A percentile compares a stretch with the other conserved stretches of the same genome.
Evolutionary conservation across 75 land plant genomes (phyloP).

Genomic region (Picea glauca): DNA sequence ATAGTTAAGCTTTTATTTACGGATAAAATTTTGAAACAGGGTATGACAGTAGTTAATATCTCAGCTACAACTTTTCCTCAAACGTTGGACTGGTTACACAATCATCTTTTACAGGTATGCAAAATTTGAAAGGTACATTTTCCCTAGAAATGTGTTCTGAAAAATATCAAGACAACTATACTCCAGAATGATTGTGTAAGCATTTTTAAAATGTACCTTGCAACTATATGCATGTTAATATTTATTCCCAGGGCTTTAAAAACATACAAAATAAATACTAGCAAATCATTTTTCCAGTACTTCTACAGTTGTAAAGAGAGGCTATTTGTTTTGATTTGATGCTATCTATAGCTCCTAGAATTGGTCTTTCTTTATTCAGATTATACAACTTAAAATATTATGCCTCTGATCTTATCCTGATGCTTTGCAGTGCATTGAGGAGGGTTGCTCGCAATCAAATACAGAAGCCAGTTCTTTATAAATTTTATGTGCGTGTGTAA

Average conservation of each 20-base stretch:
- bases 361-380: neutral
- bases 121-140: neutral
- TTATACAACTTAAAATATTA: neutral
- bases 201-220: neutral
- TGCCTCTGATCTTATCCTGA: neutral
- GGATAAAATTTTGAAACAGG: constrained; percentile 37
- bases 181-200: neutral
- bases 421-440: constrained; percentile 10
- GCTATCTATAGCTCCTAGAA: neutral
- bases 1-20: constrained; percentile 1
- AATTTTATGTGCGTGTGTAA: neutral
- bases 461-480: constrained; percentile 5
- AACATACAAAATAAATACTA: neutral
- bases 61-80: constrained; percentile 98
- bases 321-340: neutral
- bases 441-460: constrained; percentile 2
- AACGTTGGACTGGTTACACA: constrained; percentile 90
- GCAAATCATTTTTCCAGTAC: neutral
- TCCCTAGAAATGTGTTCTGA: neutral
- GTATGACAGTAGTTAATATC: constrained; percentile 70
- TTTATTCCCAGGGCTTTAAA: neutral
- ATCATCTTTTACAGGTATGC: constrained; percentile 83
- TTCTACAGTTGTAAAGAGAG: neutral
- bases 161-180: neutral
- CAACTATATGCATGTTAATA: neutral